A percentile compares a stretch with the other conserved stretches of the same genome.
Evolutionary conservation across 2,329 filamentous ascomycete genomes (phyloP).

Genomic region (Tolypocladium inflatum): DNA sequence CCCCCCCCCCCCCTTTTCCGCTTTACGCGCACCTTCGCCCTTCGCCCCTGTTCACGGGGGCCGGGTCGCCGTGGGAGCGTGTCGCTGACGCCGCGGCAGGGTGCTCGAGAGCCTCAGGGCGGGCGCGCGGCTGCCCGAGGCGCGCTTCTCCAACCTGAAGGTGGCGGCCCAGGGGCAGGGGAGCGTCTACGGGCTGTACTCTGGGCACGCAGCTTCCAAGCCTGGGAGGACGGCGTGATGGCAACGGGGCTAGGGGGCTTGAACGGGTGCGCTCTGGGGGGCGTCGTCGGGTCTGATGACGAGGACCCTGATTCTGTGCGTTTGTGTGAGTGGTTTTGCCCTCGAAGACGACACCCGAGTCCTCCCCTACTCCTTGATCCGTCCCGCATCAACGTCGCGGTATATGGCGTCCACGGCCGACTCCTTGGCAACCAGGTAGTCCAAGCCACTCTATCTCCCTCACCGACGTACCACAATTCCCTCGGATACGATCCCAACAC

Average conservation of each 20-base stretch:
- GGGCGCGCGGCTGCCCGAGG: conserved; percentile 65
- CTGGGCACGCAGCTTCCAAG: background rate
- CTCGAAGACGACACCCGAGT: background rate
- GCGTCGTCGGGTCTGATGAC: too few relatives aligned
- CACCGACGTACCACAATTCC: background rate
- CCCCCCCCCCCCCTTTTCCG: background rate
- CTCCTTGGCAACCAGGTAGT: background rate
- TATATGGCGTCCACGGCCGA: background rate
- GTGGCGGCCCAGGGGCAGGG: conserved; percentile 52
- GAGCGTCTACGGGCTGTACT: conserved; percentile 50
- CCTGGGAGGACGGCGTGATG: background rate
- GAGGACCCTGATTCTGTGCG: background rate
- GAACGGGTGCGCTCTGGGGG: background rate
- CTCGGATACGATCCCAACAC: background rate
- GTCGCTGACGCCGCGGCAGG: conserved; percentile 34
- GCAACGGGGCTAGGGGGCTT: background rate
- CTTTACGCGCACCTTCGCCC: too few relatives aligned
- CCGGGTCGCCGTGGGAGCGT: background rate
- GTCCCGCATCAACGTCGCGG: background rate
- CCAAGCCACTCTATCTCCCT: background rate
- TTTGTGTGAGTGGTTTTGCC: background rate
- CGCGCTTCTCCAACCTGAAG: conserved; percentile 56
- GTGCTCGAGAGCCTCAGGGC: conserved; percentile 74
- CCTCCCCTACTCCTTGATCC: background rate
- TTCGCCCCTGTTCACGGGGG: too few relatives aligned